These are phyloP conservation scores for Stellera chamaejasme DNA, from an alignment of 345 rosid species.

Conservation along the genomic window DNA sequence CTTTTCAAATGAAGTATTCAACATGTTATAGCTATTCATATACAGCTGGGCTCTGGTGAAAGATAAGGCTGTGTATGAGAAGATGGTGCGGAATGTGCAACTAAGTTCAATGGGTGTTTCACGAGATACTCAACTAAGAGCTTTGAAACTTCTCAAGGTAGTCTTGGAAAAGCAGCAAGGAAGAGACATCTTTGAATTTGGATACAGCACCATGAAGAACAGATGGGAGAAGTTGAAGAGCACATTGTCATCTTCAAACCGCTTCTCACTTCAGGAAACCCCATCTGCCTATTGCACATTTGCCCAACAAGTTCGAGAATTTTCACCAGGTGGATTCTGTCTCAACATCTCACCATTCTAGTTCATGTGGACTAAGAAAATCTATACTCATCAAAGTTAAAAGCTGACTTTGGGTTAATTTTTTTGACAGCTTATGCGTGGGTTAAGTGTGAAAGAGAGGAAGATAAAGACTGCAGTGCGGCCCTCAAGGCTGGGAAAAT, in stretches of 20 bases:
- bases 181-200: slow-evolving; percentile 35
- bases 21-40: background rate
- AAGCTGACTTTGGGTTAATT: background rate
- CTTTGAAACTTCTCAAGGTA: slow-evolving; percentile 40
- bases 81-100: slow-evolving; percentile 11
- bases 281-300: slow-evolving; percentile 32
- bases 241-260: slow-evolving; percentile 29
- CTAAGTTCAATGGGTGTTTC: slow-evolving; percentile 51
- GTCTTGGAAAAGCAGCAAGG: slow-evolving; percentile 23
- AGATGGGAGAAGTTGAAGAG: slow-evolving; percentile 34
- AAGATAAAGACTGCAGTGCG: slow-evolving; percentile 37
- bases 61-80: slow-evolving; percentile 42
- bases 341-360: background rate
- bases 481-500: slow-evolving; percentile 42
- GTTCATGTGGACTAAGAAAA: too few relatives aligned
- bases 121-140: slow-evolving; percentile 46
- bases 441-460: slow-evolving; percentile 53
- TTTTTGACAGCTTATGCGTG: slow-evolving; percentile 52
- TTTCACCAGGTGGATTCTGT: slow-evolving; percentile 29
- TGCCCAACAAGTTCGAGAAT: slow-evolving; percentile 18
- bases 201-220: slow-evolving; percentile 33
- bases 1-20: too few relatives aligned
- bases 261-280: slow-evolving; percentile 42
- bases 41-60: slow-evolving; percentile 61
- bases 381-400: too few relatives aligned